These are phyloP conservation scores for Brettanomyces anomalus DNA, from an alignment of 805 yeast genomes.

Conservation along the genomic window DNA sequence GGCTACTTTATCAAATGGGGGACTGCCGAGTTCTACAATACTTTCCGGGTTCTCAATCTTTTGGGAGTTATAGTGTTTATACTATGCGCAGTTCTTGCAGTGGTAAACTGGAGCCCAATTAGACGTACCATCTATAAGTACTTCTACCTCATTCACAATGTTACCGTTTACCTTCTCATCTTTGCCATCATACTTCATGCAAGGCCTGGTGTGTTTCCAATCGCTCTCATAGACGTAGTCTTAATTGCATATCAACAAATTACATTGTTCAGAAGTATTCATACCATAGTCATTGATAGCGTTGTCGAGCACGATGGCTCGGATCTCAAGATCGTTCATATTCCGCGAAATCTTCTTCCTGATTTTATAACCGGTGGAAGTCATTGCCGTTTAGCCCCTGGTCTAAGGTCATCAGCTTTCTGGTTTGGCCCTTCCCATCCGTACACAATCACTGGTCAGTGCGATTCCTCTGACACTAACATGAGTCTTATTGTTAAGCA, in stretches of 20 bases:
- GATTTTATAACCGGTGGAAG: slow-evolving; percentile 38
- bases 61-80: slow-evolving; percentile 41
- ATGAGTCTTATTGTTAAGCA: slow-evolving; percentile 38
- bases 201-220: slow-evolving; percentile 51
- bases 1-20: slow-evolving; percentile 46
- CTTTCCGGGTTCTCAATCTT: slow-evolving; percentile 33
- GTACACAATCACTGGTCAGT: slow-evolving; percentile 43
- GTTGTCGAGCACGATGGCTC: slow-evolving; percentile 10
- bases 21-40: slow-evolving; percentile 24
- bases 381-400: slow-evolving; percentile 43
- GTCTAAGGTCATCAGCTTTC: slow-evolving; percentile 33
- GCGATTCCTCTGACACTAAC: slow-evolving; percentile 21
- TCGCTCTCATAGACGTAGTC: slow-evolving; percentile 20
- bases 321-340: slow-evolving; percentile 6
- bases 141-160: slow-evolving; percentile 51
- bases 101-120: slow-evolving; percentile 39
- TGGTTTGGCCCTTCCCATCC: slow-evolving; percentile 56
- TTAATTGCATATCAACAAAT: slow-evolving; percentile 30
- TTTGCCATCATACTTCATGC: slow-evolving; percentile 50
- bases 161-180: slow-evolving; percentile 38
- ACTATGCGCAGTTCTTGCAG: slow-evolving; percentile 27
- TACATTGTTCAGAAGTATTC: slow-evolving; percentile 22
- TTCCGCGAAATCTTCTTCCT: slow-evolving; percentile 12
- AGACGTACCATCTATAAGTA: slow-evolving; percentile 40
- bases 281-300: slow-evolving; percentile 13